Base-by-base conservation (phyloP, 1,284 basidiomycete genomes). In the Volvariella volvacea region DNA sequence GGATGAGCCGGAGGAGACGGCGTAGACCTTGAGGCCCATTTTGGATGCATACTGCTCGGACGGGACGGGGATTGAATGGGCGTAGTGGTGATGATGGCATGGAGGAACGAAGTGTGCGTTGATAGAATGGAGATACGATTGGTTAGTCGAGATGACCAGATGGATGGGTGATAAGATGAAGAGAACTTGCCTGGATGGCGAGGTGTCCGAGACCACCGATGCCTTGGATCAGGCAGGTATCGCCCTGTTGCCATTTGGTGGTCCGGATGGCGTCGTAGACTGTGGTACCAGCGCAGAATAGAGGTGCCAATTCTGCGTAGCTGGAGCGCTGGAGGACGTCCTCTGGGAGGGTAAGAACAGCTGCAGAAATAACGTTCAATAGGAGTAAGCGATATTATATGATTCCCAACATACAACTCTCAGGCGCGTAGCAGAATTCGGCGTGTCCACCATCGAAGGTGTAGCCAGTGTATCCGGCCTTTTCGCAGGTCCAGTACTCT, bases 201-300 rank as follows among this genome's bases (percentile, higher is more conserved):
- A 60, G 51, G 36, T 60, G 59, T 12, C 59, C 57, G 21, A 60
- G 51, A 10, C 59, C 59, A 39, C 62, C 62, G 42, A 63, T 59
- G 37, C 61, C 61, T 46, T 63, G 61, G 2, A 63, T 48, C 3
- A 58, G 51, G 33, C 58, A 56, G 39, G 52, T 46, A 31, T 59
- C 59, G 2, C 58, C 58, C n/a, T 58, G 52, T 1, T 16, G 9
- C 32, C 46, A 45, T n/a, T 47, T 46, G 4, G 41, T 40, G 17
- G 43, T 37, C 7, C 41, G 42, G 28, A 52, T 43, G 8, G 51
- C 50, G 37, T 55, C 55, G 42, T 41, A 54, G n/a, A 52, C 52
- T 10, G 52, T 52, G 28, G 45, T 49, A 9, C 60, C 52, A 15
- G 49, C 52, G 32, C 52, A 54, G 33, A 51, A 43, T 8, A 54